Evolutionary conservation across 768 basidiomycete genomes (phyloP), one percentile per base, ranked within the genome.

Genomic region (Scleroderma bovista): DNA sequence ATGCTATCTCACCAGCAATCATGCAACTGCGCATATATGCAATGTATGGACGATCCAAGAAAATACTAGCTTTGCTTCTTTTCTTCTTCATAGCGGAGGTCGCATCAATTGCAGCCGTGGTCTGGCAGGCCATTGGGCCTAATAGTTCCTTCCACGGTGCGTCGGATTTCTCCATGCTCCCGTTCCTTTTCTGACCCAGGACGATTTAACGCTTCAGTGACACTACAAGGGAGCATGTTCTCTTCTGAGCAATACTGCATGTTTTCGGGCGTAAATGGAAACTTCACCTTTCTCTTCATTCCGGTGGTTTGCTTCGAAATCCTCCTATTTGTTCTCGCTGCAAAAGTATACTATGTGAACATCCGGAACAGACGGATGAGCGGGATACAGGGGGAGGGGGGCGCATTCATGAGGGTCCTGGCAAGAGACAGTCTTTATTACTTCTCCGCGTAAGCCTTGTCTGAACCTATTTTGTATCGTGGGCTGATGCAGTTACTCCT

Each of bases 21-120:
- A 69, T 69, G 65, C 57, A 59, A 26, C 61, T 67, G 40, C 65
- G 65, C 44, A 55, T 67, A 57, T 69, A 67, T 23, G 65, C 67
- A 5, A 56, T 69, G 63, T 67, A 67, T 52, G 51, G 49, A 44
- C 62, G 52, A 5, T 59, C 65, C n/a, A 59, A 38, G 29, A 51
- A 19, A 36, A 52, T 59, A 23, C 29, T 69, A 19, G 0, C n/a
- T 20, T 13, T 62, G 8, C 46, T 68, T 29, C 16, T 67, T 15
- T 15, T 39, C 0, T 15, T 43, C 6, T 66, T 66, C 41, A 1
- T 55, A 6, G 56, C 60, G n/a, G 66, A 66, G 42, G 56, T 64
- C 19, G 44, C 24, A 7, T 58, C 56, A 19, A 57, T 68, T 33
- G 42, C 48, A 20, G 53, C 58, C 37, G 53, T 66, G 16, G 60